Evolutionary conservation across 805 yeast species (phyloP), one percentile per base, ranked within the genome.

Genomic region (Suhomyces canberraensis): DNA sequence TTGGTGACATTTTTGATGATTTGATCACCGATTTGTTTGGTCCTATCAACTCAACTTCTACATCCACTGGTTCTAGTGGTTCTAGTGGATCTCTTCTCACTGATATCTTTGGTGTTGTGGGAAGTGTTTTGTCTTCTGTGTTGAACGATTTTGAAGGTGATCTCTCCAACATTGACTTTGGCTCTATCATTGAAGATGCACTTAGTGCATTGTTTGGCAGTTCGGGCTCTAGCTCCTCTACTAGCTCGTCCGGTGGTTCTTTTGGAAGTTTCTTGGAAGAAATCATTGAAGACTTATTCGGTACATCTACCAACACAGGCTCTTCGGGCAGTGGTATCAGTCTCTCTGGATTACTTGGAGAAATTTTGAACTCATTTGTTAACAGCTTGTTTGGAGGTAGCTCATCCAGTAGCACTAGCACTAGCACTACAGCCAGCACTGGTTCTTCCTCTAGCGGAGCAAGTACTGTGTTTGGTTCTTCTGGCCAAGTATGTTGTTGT

Each of bases 401-500:
- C 40, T 43, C 39, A 41, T 42, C 45, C 39, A 27, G 33, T 17
- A 25, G 29, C 25, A 21, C 33, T 13, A 18, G 37, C n/a, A n/a
- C n/a, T n/a, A n/a, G n/a, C n/a, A n/a, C n/a, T n/a, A n/a, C n/a
- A n/a, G n/a, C n/a, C n/a, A n/a, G n/a, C n/a, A 20, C 32, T 28
- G 36, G 40, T 3, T 18, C 35, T 3, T 32, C 40, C 33, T 17
- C 40, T 14, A 14, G 18, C 39, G 33, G 30, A 31, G 40, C 29
- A 28, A 41, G 28, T 5, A 21, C 36, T 11, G 36, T 30, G 7
- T 36, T 35, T 17, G 39, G 40, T 11, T 20, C 40, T 14, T 28
- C 37, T 8, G 41, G 39, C 26, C 41, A 41, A 36, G 41, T 42
- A 27, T 57, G 63, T 40, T 60, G 66, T 39, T 57, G 61, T 36